These are phyloP conservation scores for Penicillium sp. DNA, from an alignment of 2,329 filamentous ascomycete species.

Conservation along the genomic window DNA sequence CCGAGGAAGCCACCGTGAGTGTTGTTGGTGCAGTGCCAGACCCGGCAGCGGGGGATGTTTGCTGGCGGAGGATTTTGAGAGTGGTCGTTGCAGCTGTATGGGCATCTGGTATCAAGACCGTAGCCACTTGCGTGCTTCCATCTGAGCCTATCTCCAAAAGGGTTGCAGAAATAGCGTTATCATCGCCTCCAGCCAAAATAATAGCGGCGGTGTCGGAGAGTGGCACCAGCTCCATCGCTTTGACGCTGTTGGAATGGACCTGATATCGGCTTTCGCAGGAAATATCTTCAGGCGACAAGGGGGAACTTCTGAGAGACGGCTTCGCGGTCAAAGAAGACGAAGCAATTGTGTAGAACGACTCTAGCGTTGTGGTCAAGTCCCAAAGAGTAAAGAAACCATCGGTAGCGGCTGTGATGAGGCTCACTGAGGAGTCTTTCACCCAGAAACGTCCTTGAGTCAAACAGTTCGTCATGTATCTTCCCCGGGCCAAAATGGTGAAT, in stretches of 20 bases:
- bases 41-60: not conserved
- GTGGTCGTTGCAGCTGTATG: conserved; percentile 45
- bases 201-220: conserved; percentile 41
- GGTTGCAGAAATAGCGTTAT: conserved; percentile 69
- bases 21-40: conserved; percentile 6
- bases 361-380: conserved; percentile 38
- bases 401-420: conserved; percentile 63
- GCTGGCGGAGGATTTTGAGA: conserved; percentile 30
- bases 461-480: conserved; percentile 67
- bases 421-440: conserved; percentile 42
- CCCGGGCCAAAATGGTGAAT: conserved; percentile 48
- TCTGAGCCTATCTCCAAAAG: conserved; percentile 31
- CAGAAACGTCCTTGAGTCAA: conserved; percentile 59
- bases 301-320: conserved; percentile 21
- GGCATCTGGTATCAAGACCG: conserved; percentile 39
- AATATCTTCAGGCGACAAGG: conserved; percentile 19
- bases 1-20: conserved; percentile 36
- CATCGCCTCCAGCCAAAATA: conserved; percentile 77
- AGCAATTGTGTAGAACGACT: conserved; percentile 26
- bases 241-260: conserved; percentile 79
- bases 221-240: conserved; percentile 45
- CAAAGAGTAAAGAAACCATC: conserved; percentile 72
- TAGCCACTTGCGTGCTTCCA: conserved; percentile 23
- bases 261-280: conserved; percentile 40
- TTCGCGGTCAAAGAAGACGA: conserved; percentile 18